Percentiles rank a stretch among this genome's conserved stretches.
Evolutionary conservation across 1,284 basidiomycete species (phyloP).

Genomic region (Schizophyllum amplum): DNA sequence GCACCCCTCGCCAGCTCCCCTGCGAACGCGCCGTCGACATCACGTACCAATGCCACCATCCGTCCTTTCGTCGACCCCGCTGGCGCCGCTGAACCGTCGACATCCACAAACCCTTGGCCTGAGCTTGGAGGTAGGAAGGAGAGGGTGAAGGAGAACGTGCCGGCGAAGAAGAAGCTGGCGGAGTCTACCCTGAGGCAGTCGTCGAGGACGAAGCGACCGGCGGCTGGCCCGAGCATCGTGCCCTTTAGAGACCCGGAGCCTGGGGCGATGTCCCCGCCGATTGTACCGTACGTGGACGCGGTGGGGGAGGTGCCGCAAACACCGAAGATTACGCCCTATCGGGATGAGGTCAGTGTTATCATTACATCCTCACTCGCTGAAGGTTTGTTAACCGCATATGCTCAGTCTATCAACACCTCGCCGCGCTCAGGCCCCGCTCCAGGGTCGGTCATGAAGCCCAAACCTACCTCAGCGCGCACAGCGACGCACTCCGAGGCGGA

Average conservation of each 20-base stretch:
- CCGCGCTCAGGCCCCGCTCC: slow-evolving; percentile 18
- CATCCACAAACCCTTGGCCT: slow-evolving; percentile 41
- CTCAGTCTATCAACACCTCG: slow-evolving; percentile 8
- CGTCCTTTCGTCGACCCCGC: neutral
- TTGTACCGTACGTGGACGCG: slow-evolving; percentile 33
- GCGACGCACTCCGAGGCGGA: slow-evolving; percentile 54
- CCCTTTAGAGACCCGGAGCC: slow-evolving; percentile 45
- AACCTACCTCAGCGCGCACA: slow-evolving; percentile 30
- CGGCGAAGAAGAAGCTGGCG: slow-evolving; percentile 54
- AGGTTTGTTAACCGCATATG: too few species aligned
- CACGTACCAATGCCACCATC: slow-evolving; percentile 12
- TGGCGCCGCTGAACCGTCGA: neutral
- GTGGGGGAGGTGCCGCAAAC: slow-evolving; percentile 29
- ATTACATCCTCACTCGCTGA: too few species aligned
- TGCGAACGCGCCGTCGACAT: slow-evolving; percentile 15
- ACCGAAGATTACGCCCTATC: slow-evolving; percentile 57
- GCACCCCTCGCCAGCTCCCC: slow-evolving; percentile 18
- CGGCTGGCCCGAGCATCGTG: slow-evolving; percentile 35
- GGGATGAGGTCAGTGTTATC: slow-evolving; percentile 48
- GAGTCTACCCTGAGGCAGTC: slow-evolving; percentile 59
- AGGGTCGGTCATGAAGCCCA: slow-evolving; percentile 56
- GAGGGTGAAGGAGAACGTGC: slow-evolving; percentile 67
- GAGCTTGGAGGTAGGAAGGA: slow-evolving; percentile 68
- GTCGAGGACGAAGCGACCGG: slow-evolving; percentile 43
- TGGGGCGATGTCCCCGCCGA: slow-evolving; percentile 26